phyloP scores from a whole-genome alignment of 2,329 filamentous ascomycete genomes.

The Didymellaceae sp. region DNA sequence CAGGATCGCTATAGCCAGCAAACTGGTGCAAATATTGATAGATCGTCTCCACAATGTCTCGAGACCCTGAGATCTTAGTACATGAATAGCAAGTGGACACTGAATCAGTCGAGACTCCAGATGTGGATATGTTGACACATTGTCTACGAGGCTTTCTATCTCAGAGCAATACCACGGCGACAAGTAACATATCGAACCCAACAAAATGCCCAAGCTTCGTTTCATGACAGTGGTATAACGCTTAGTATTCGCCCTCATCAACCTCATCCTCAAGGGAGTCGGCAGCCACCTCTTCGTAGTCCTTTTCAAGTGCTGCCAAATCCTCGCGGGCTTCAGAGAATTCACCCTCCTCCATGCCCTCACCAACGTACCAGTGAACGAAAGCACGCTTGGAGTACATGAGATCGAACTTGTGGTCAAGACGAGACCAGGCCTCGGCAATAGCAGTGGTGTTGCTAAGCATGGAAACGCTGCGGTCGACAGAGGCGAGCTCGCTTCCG shows the following conservation, averaged over 20 bases:
- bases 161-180: constrained; percentile 7
- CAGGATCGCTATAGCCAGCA: too few species aligned
- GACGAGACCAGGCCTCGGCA: constrained; percentile 74
- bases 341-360: constrained; percentile 92
- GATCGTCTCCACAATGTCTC: too few species aligned
- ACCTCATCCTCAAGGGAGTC: constrained; percentile 68
- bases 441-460: constrained; percentile 78
- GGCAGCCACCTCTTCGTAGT: constrained; percentile 82
- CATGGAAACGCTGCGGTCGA: constrained; percentile 92
- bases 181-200: constrained; percentile 20
- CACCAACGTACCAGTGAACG: constrained; percentile 82
- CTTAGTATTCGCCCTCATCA: constrained; percentile 58
- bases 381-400: constrained; percentile 82
- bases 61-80: too few species aligned
- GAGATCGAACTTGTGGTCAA: constrained; percentile 78
- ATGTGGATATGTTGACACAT: not conserved
- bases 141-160: constrained; percentile 14
- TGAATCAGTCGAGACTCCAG: too few species aligned
- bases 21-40: too few species aligned
- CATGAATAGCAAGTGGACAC: too few species aligned
- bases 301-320: constrained; percentile 82
- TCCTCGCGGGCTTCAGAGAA: constrained; percentile 89
- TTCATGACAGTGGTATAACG: constrained; percentile 34
- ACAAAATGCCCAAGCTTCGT: constrained; percentile 22
- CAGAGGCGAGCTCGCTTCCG: constrained; percentile 95